Conservation (phyloP, 345 rosid genomes). For the Pistacia atlantica region DNA sequence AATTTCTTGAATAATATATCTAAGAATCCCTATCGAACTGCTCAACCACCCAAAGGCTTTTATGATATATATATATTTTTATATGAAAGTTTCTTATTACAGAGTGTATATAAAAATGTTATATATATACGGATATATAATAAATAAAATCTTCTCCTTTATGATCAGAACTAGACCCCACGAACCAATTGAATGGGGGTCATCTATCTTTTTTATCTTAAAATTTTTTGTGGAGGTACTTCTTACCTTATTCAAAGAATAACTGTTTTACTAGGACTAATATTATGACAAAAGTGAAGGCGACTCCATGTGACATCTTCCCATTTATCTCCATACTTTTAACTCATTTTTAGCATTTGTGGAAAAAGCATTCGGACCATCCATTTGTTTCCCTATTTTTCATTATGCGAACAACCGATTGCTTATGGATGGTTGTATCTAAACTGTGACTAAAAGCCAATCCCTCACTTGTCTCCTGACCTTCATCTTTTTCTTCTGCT, state of each 20-base stretch:
- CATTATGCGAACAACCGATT: neutral
- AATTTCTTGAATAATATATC: too few relatives aligned
- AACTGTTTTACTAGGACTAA: conserved; percentile 14
- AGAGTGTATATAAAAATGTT: neutral
- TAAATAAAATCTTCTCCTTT: neutral
- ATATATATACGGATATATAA: too few relatives aligned
- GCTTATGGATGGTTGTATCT: neutral
- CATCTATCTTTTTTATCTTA: neutral
- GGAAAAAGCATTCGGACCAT: conserved; percentile 15
- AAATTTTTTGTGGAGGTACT: neutral
- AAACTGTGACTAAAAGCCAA: conserved; percentile 13
- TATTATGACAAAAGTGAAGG: conserved; percentile 22
- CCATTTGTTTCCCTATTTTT: conserved; percentile 10
- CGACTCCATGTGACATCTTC: conserved; percentile 17
- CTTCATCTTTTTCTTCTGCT: neutral
- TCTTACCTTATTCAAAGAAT: conserved; percentile 1
- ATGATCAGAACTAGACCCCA: neutral
- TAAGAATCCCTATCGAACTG: too few relatives aligned
- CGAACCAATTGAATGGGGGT: neutral
- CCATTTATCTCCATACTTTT: conserved; percentile 4
- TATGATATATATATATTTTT: too few relatives aligned
- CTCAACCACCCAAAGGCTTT: too few relatives aligned
- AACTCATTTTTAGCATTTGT: neutral
- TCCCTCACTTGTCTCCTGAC: conserved; percentile 1
- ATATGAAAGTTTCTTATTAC: neutral